These are phyloP conservation scores for Amanita molliuscula DNA, from an alignment of 768 basidiomycete genomes.

Conservation along the genomic window DNA sequence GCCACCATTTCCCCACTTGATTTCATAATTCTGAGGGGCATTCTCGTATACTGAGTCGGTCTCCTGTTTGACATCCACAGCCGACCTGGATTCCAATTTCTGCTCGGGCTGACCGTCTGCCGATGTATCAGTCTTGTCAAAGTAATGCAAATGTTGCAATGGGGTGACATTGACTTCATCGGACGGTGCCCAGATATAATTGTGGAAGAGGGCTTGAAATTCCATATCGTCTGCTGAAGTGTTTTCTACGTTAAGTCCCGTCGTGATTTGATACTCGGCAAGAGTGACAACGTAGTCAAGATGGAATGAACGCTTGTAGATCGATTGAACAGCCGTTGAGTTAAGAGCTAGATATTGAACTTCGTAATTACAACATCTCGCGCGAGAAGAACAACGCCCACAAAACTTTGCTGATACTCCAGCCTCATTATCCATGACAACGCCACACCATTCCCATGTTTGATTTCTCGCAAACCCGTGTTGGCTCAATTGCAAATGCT, in stretches of 20 bases:
- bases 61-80: constrained; percentile 52
- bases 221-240: constrained; percentile 48
- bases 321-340: constrained; percentile 46
- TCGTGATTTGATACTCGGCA: constrained; percentile 59
- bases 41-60: constrained; percentile 78
- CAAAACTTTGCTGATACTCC: constrained; percentile 73
- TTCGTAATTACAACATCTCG: not conserved
- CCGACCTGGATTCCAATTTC: constrained; percentile 49
- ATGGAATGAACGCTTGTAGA: constrained; percentile 57
- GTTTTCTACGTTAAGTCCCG: constrained; percentile 77
- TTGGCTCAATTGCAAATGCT: constrained; percentile 62
- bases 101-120: constrained; percentile 36
- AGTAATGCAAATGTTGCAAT: constrained; percentile 54
- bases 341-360: constrained; percentile 40
- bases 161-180: constrained; percentile 50
- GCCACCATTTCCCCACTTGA: constrained; percentile 50
- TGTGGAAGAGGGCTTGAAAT: constrained; percentile 93
- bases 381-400: constrained; percentile 24
- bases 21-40: constrained; percentile 41
- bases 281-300: constrained; percentile 80
- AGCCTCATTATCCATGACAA: constrained; percentile 56
- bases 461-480: constrained; percentile 88
- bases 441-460: constrained; percentile 57
- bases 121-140: constrained; percentile 69
- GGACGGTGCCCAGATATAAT: constrained; percentile 67